phyloP scores from a whole-genome alignment of 768 basidiomycete genomes.

The Heimioporus sp. region DNA sequence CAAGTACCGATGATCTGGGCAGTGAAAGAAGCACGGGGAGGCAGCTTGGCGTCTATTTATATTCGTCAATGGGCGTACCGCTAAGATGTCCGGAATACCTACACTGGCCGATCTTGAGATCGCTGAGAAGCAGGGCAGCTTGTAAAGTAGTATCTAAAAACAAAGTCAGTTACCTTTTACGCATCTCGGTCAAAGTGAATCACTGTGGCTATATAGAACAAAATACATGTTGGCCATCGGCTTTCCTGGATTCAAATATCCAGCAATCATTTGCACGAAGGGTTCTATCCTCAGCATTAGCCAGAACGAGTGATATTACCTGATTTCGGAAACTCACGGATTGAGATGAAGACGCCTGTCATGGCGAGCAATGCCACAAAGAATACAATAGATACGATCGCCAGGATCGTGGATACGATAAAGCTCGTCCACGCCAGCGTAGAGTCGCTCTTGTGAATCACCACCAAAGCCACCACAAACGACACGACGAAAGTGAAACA shows the following conservation, averaged over 20 bases:
- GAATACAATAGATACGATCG: conserved; percentile 49
- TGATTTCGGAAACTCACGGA: conserved; percentile 16
- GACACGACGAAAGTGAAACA: conserved; percentile 20
- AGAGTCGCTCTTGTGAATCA: conserved; percentile 50
- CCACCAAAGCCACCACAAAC: conserved; percentile 51
- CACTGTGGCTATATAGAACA: conserved; percentile 46
- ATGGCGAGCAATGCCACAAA: conserved; percentile 53
- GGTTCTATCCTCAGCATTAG: conserved; percentile 14
- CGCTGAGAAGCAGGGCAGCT: conserved; percentile 49
- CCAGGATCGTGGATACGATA: conserved; percentile 49
- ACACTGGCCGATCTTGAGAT: conserved; percentile 46
- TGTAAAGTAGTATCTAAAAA: conserved; percentile 49
- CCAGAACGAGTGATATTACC: not conserved
- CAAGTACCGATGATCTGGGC: conserved; percentile 58
- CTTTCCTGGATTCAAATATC: conserved; percentile 35
- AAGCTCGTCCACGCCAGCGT: conserved; percentile 61
- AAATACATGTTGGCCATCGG: conserved; percentile 46
- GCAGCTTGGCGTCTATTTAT: conserved; percentile 45
- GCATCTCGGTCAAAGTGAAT: not conserved
- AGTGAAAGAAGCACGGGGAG: conserved; percentile 61
- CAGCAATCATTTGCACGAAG: conserved; percentile 37
- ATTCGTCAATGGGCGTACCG: conserved; percentile 34
- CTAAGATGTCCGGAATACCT: not conserved
- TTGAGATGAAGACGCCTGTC: conserved; percentile 31
- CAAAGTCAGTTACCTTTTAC: conserved; percentile 36